Percentiles rank a stretch among this genome's conserved stretches.
Evolutionary conservation across 208 protist genomes (phyloP).

Genomic region (Leishmania aethiopica): DNA sequence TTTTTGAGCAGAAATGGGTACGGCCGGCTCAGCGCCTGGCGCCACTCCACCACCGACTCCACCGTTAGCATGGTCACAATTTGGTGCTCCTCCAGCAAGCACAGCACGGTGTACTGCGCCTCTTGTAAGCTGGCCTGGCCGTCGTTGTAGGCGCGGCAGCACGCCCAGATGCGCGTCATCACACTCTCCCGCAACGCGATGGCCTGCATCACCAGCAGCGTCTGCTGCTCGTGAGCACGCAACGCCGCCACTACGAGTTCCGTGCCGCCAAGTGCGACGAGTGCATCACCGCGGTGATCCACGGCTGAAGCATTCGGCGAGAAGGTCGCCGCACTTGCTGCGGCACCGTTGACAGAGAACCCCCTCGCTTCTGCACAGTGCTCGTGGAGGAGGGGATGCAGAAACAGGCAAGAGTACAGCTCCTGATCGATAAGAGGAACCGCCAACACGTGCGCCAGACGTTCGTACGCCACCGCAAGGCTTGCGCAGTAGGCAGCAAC

Average conservation of each 20-base stretch:
- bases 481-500: conserved; percentile 22
- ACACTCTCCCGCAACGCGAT: conserved; percentile 48
- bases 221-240: conserved; percentile 38
- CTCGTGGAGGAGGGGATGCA: conserved; percentile 29
- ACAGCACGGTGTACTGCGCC: conserved; percentile 45
- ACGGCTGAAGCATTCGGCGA: conserved; percentile 5
- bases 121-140: conserved; percentile 35
- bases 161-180: conserved; percentile 40
- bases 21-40: conserved; percentile 52
- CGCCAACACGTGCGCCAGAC: conserved; percentile 22
- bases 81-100: conserved; percentile 54
- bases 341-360: background rate
- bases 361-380: background rate
- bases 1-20: conserved; percentile 55
- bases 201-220: conserved; percentile 39
- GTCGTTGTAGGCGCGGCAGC: conserved; percentile 42
- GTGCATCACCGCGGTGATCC: conserved; percentile 33
- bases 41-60: conserved; percentile 72
- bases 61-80: conserved; percentile 52
- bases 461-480: conserved; percentile 21
- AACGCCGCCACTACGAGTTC: conserved; percentile 36
- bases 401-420: conserved; percentile 39
- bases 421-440: conserved; percentile 41
- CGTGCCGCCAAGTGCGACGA: conserved; percentile 28
- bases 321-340: background rate